Base-by-base conservation (phyloP, 2,329 filamentous ascomycete genomes). In the Fusarium succisae region DNA sequence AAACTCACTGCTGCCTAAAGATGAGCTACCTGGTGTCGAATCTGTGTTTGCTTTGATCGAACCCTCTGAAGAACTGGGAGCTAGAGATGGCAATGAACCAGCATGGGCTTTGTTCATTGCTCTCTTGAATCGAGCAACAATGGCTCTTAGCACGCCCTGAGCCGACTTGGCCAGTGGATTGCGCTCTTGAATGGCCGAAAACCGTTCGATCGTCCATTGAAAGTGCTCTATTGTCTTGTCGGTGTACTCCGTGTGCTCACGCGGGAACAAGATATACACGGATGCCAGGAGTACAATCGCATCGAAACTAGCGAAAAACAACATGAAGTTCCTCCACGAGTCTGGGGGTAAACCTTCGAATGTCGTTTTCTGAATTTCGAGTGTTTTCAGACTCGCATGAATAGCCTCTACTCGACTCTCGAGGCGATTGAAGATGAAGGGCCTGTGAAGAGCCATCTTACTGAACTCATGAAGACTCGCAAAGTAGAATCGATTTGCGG, bases 291-390 rank as follows among this genome's bases (percentile, higher is more conserved):
- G 83, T 22, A 91, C 88, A 26, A 91, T 87, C 20, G 90, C 90
- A 74, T 92, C 90, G 67, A 92, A 91, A 12, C 88, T 91, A 59
- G 88, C 89, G 59, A 90, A 91, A 78, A 91, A 91, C 8, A 91
- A 82, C 22, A 86, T 84, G 73, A 89, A 89, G 78, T 84, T 83
- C 59, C 80, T 81, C 83, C 83, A 91, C 57, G 89, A 86, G 47
- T 87, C 83, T 22, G 86, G 84, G 24, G 83, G 83, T 18, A 90
- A 79, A 38, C 83, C 81, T 62, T 85, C 82, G 74, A 90, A 87
- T 55, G 87, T 83, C 41, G 82, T 77, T 67, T 85, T 83, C 77
- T 91, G 90, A 22, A 87, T 82, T 30, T 87, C 84, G 5, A 92
- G 83, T 81, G 90, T 88, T 5, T 83, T 83, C 8, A 91, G 75